These are phyloP conservation scores for Xylaria digitata DNA, from an alignment of 2,329 filamentous ascomycete genomes.

Conservation along the genomic window DNA sequence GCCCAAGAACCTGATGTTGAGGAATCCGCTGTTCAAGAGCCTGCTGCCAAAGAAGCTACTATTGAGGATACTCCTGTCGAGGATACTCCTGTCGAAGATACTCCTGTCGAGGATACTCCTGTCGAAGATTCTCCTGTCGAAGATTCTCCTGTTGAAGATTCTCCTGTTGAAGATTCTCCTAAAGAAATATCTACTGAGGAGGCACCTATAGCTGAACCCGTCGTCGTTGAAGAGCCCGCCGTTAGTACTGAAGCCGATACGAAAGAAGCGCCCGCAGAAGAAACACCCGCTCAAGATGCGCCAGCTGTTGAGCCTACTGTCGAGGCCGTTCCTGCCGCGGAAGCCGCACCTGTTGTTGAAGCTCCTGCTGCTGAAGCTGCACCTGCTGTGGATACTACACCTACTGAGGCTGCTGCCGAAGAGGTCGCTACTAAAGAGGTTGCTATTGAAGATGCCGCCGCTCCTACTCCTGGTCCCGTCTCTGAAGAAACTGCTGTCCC, in stretches of 20 bases:
- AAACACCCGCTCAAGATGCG: slow-evolving; percentile 22
- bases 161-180: slow-evolving; percentile 8
- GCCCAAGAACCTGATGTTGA: not conserved
- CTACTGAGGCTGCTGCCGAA: not conserved
- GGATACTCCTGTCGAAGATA: slow-evolving; percentile 7
- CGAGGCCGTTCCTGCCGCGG: not conserved
- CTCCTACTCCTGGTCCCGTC: slow-evolving; percentile 7
- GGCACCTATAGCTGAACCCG: slow-evolving; percentile 2
- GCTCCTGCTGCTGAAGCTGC: slow-evolving; percentile 9
- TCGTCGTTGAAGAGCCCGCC: slow-evolving; percentile 24
- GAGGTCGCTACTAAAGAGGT: slow-evolving; percentile 3
- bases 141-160: slow-evolving; percentile 22
- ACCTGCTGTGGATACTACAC: too few species aligned
- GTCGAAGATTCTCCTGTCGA: not conserved
- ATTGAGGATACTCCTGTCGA: not conserved
- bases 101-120: not conserved
- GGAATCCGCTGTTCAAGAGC: not conserved
- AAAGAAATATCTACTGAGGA: slow-evolving; percentile 23
- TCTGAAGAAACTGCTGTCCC: slow-evolving; percentile 1
- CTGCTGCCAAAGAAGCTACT: not conserved
- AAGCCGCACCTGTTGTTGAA: not conserved
- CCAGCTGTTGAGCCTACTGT: slow-evolving; percentile 7
- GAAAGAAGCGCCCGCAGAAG: not conserved
- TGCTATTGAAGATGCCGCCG: slow-evolving; percentile 2
- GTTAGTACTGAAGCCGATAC: not conserved